Conservation (phyloP, 768 basidiomycete genomes). For the Pulveroboletus sp. region DNA sequence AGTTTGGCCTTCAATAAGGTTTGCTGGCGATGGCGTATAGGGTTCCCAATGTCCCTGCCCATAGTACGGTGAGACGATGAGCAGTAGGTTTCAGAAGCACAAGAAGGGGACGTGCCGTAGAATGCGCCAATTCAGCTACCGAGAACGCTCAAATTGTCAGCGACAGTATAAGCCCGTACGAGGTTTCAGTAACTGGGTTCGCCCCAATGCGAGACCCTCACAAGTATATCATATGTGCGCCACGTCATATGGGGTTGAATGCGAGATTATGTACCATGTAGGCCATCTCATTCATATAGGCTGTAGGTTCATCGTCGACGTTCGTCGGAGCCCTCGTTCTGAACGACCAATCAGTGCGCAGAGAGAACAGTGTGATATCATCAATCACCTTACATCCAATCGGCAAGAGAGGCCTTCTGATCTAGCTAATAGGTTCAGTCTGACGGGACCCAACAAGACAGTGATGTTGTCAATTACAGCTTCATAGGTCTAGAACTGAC, state of each 20-base stretch:
- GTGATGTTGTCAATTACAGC: too few relatives aligned
- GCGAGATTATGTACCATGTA: too few relatives aligned
- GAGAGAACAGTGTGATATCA: neutral
- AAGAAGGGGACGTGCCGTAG: too few relatives aligned
- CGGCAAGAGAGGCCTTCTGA: neutral
- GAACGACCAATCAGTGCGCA: neutral
- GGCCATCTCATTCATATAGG: too few relatives aligned
- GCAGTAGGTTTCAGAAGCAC: neutral
- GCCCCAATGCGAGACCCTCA: too few relatives aligned
- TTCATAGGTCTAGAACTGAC: neutral
- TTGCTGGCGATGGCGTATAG: neutral
- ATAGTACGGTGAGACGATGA: neutral
- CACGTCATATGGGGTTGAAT: too few relatives aligned
- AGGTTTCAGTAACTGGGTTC: neutral
- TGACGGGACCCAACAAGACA: too few relatives aligned
- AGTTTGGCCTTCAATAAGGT: too few relatives aligned
- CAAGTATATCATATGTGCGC: neutral
- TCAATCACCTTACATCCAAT: neutral
- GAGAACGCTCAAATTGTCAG: neutral
- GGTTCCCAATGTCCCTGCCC: neutral
- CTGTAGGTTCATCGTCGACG: too few relatives aligned
- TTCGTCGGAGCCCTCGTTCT: neutral
- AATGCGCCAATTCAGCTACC: neutral
- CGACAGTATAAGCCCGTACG: neutral
- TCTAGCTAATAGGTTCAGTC: neutral